Evolutionary conservation across 129 eudicot species (phyloP), one percentile per base, ranked within the genome.

Genomic region (Smallanthus sonchifolius): DNA sequence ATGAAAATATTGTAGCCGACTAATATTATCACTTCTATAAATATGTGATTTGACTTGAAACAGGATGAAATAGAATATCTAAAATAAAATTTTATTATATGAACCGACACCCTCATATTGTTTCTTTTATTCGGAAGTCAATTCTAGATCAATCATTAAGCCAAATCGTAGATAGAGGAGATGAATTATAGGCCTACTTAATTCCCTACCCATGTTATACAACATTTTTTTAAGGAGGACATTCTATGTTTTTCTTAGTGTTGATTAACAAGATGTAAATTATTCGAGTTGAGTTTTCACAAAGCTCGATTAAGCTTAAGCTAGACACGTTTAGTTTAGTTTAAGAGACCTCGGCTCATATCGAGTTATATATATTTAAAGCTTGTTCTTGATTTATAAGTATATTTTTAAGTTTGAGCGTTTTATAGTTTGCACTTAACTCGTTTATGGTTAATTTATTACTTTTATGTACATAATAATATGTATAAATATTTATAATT

Each of bases 141-240:
- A 52, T 56, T 54, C 16, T 42, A 72, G 63, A 79, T 52, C 74
- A 72, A 79, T 79, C 74, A 79, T 79, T 79, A 72, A 54, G 57
- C 74, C 73, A 72, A 38, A 72, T 79, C 74, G 39, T 79, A 79
- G 74, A 55, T 20, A 54, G 24, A 45, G 57, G 32, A 55, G 60
- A 78, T 39, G 67, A 63, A 14, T 52, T 67, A 19, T 55, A 71
- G 6, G 51, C 60, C 82, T 71, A 63, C 51, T 62, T 71, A 49
- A 78, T 78, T 63, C 73, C 51, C 71, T 49, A 35, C 45, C 82
- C 76, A 67, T 59, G 73, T 75, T 67, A 55, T 57, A 45, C 9
- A 65, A 30, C 77, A 51, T 9, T 39, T 63, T 40, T 72, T 40
- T 51, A 71, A 28, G 43, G 75, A 43, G n/a, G 72, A 28, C 67